A percentile compares a stretch with the other conserved stretches of the same genome.
phyloP scores from a whole-genome alignment of 805 yeast genomes.

The Candida maltosa region DNA sequence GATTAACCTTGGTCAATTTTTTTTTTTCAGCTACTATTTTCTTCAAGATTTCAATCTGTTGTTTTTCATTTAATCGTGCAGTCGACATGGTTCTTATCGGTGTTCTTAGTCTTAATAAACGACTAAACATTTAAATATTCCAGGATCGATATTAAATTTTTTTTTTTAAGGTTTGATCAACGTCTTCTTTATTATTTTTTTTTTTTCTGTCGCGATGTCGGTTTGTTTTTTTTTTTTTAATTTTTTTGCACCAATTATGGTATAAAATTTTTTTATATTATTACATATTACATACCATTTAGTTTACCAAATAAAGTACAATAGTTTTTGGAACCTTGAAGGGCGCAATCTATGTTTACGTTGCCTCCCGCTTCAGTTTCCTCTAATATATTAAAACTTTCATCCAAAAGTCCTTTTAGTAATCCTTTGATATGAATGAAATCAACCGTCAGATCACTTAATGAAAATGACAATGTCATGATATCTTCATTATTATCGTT shows the following conservation, averaged over 20 bases:
- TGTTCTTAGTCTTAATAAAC: no score
- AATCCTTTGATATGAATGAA: constrained; percentile 31
- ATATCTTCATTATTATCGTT: constrained; percentile 18
- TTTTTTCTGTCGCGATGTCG: background rate
- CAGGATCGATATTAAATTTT: no score
- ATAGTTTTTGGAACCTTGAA: constrained; percentile 20
- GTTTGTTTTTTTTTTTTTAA: background rate
- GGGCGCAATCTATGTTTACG: constrained; percentile 26
- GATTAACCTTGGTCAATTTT: no score
- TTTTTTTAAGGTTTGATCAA: no score
- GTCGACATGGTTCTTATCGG: no score
- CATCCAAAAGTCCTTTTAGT: constrained; percentile 12
- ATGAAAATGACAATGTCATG: constrained; percentile 31
- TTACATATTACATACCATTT: background rate
- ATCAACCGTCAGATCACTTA: constrained; percentile 35
- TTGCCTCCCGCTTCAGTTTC: constrained; percentile 11
- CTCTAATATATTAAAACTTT: constrained; percentile 9
- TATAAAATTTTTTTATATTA: background rate
- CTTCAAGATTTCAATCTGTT: no score
- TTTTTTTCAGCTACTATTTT: no score
- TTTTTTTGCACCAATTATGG: background rate
- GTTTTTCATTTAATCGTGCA: no score
- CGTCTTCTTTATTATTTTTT: background rate
- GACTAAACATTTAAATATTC: no score
- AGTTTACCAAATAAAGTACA: constrained; percentile 25